A percentile compares a stretch with the other conserved stretches of the same genome.
These are phyloP conservation scores for Dictyostelium brefeldianum DNA, from an alignment of 78 protist genomes.

Conservation along the genomic window DNA sequence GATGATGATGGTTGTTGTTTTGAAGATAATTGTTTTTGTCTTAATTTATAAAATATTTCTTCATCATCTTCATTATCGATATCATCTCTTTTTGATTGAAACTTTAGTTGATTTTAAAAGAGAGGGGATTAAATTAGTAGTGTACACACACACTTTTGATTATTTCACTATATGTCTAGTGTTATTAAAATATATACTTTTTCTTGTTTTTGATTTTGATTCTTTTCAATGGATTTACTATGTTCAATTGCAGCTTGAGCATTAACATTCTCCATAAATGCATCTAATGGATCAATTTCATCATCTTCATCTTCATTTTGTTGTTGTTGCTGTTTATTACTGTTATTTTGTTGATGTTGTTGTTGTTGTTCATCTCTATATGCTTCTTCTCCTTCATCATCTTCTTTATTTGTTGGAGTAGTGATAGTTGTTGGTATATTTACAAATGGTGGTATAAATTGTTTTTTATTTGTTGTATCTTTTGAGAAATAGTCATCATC, in stretches of 20 bases:
- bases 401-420: too few relatives aligned
- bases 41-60: slow-evolving; percentile 36
- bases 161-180: neutral
- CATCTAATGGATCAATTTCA: slow-evolving; percentile 80
- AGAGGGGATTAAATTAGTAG: slow-evolving; percentile 4
- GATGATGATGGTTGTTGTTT: neutral
- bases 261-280: slow-evolving; percentile 62
- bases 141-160: neutral
- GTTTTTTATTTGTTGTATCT: neutral
- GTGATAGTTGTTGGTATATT: neutral
- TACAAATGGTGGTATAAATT: neutral
- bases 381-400: neutral
- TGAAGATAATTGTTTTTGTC: slow-evolving; percentile 33
- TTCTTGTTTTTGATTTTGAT: neutral
- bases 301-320: slow-evolving; percentile 53
- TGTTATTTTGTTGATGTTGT: neutral
- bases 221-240: slow-evolving; percentile 14
- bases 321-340: neutral
- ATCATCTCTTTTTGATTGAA: slow-evolving; percentile 54
- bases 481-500: neutral
- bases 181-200: neutral
- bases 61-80: slow-evolving; percentile 75
- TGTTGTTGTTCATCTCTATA: neutral
- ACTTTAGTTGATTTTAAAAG: neutral
- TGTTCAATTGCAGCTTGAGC: neutral